Percentiles rank a stretch among this genome's conserved stretches.
Evolutionary conservation across 2,329 filamentous ascomycete genomes (phyloP).

Genomic region (Lachnellula subtilissima): DNA sequence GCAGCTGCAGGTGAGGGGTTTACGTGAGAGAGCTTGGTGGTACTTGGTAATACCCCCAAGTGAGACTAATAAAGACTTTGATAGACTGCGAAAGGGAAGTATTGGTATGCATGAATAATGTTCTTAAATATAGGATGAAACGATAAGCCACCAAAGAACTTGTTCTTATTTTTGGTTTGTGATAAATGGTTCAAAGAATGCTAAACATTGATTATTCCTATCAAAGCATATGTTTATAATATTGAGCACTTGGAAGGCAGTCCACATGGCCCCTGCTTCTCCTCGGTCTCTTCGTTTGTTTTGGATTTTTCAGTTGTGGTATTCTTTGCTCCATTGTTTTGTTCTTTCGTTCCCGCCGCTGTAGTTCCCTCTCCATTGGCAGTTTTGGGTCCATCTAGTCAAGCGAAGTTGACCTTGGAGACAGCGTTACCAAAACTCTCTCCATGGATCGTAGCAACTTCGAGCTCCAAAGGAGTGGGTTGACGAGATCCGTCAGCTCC

Average conservation of each 20-base stretch:
- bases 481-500: conserved; percentile 74
- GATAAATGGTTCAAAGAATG: not conserved
- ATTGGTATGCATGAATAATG: no score
- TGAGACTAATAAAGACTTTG: no score
- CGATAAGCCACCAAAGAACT: no score
- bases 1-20: no score
- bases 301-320: conserved; percentile 23
- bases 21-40: no score
- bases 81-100: no score
- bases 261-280: conserved; percentile 67
- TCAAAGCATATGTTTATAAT: conserved; percentile 37
- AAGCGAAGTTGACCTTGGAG: conserved; percentile 64
- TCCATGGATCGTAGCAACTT: conserved; percentile 78
- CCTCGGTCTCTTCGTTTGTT: conserved; percentile 37
- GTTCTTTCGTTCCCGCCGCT: not conserved
- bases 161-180: no score
- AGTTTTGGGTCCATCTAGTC: conserved; percentile 62
- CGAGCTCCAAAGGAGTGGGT: conserved; percentile 69
- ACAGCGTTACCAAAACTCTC: conserved; percentile 76
- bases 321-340: conserved; percentile 16
- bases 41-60: no score
- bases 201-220: not conserved
- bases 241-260: conserved; percentile 70
- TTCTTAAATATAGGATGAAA: no score
- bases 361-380: conserved; percentile 17